Percentiles rank a stretch among this genome's conserved stretches.
phyloP scores from a whole-genome alignment of 208 protist species.

The Histomonas meleagridis region DNA sequence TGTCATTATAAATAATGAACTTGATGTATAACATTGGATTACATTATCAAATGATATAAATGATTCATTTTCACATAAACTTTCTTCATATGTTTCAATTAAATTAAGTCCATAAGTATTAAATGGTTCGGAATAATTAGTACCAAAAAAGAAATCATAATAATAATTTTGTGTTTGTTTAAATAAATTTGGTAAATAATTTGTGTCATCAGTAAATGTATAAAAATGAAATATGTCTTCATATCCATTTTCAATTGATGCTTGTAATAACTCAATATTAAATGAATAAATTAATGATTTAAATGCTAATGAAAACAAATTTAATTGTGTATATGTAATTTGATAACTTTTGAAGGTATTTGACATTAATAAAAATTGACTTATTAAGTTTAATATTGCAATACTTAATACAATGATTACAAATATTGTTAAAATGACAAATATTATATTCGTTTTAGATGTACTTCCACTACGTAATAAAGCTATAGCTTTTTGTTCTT shows the following conservation, averaged over 20 bases:
- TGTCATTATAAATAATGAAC: too few species aligned
- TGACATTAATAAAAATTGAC: too few species aligned
- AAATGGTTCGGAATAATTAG: neutral
- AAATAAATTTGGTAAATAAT: neutral
- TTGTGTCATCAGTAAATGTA: neutral
- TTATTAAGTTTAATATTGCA: too few species aligned
- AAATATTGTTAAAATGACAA: too few species aligned
- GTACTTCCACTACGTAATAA: neutral
- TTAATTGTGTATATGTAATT: neutral
- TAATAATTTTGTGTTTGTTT: neutral
- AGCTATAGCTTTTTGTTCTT: neutral
- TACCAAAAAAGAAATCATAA: neutral
- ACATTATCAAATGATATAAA: neutral
- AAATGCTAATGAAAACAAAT: neutral
- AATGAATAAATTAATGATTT: neutral
- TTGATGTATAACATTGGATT: too few species aligned
- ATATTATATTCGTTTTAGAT: too few species aligned
- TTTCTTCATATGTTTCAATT: neutral
- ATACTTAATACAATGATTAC: too few species aligned
- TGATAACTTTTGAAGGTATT: neutral
- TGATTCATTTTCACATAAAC: neutral
- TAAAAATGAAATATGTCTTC: neutral
- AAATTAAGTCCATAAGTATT: neutral
- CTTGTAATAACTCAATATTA: neutral
- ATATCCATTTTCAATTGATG: neutral